Percentiles rank a stretch among this genome's conserved stretches.
Evolutionary conservation across 2,329 filamentous ascomycete genomes (phyloP).

Genomic region (Colletotrichum sp.): DNA sequence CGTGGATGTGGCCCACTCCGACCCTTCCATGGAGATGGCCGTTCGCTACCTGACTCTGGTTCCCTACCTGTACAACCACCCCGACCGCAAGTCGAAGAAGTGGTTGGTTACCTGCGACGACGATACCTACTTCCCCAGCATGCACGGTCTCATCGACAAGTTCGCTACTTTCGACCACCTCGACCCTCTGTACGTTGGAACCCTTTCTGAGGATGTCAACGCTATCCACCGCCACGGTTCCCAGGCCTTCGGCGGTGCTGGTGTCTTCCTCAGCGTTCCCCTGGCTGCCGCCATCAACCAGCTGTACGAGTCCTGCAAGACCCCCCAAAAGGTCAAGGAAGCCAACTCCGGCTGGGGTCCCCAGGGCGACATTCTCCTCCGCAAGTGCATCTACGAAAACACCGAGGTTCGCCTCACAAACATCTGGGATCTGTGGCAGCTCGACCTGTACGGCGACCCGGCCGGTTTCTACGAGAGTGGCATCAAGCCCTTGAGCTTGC

Average conservation of each 20-base stretch:
- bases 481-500: conserved; percentile 63
- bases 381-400: conserved; percentile 69
- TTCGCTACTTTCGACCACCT: conserved; percentile 57
- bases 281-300: conserved; percentile 50
- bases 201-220: conserved; percentile 65
- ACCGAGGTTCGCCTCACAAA: conserved; percentile 62
- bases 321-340: conserved; percentile 56
- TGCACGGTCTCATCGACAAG: conserved; percentile 56
- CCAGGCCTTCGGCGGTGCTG: conserved; percentile 68
- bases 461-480: conserved; percentile 70
- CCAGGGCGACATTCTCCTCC: conserved; percentile 65
- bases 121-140: conserved; percentile 69
- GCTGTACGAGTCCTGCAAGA: conserved; percentile 50
- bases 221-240: conserved; percentile 65
- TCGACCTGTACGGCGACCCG: conserved; percentile 64
- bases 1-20: conserved; percentile 60
- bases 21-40: conserved; percentile 60
- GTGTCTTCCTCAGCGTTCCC: conserved; percentile 64
- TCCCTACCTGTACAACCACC: conserved; percentile 58
- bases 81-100: conserved; percentile 51
- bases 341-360: conserved; percentile 64
- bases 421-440: conserved; percentile 63
- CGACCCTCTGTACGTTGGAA: conserved; percentile 63
- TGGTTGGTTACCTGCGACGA: conserved; percentile 70
- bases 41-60: conserved; percentile 62